Evolutionary conservation across 495 filamentous ascomycete genomes (phyloP), one percentile per base, ranked within the genome.

Genomic region (Hypoxylon perforatum): DNA sequence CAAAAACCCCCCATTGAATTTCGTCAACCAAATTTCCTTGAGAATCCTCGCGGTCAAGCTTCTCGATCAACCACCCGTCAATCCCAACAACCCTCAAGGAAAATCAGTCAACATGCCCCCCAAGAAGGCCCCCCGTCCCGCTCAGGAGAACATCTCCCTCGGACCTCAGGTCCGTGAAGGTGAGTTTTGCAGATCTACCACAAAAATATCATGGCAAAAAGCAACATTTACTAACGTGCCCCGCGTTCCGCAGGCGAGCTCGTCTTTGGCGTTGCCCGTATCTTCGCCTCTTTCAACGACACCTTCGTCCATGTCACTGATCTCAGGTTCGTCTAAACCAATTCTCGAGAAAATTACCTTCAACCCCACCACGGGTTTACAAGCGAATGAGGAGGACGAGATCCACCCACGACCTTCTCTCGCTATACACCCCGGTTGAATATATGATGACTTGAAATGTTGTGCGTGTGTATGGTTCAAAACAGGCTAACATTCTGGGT

Each of bases 211-310:
- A 17, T 4, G 10, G 28, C 11, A 7, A 22, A 53, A 14, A 7
- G 10, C n/a, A 18, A 1, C 7, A 23, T 36, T 53, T 45, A 45
- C 69, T 69, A 63, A 70, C 42, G 17, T 57, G 35, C 55, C 47
- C 45, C 55, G 54, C 57, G 56, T 50, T 33, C 47, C 23, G 39
- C 71, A 92, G 93, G 94, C 80, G 94, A 96, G 83, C 91, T 97
- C 79, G 94, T 98, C 82, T 98, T 98, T 82, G 95, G 96, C 76
- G 93, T 97, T 84, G 95, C 94, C 76, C 91, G 95, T 75, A 99
- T 99, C 85, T 99, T 98, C 84, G 95, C 95, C 72, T 95, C 91
- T 65, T 97, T 98, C 91, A 98, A 78, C 67, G 73, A 75, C 55
- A 77, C 78, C 52, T 96, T 95, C 90, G 93, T 97, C 80, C 95